These are phyloP conservation scores for Casuarina equisetifolia DNA, from an alignment of 306 rosid genomes.

Conservation along the genomic window DNA sequence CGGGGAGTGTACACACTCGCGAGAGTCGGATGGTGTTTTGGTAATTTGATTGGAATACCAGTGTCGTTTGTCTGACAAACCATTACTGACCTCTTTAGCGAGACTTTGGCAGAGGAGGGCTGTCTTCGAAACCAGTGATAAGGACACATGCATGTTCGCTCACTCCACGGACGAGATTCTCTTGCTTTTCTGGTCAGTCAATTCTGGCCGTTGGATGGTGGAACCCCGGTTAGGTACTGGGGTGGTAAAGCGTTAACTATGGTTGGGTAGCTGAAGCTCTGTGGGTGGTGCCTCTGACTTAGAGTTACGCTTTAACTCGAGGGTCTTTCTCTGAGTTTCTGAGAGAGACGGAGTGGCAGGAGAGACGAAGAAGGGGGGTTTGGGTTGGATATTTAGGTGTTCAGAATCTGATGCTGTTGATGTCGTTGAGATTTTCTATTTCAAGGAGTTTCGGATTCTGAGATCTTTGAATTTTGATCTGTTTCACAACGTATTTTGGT, in stretches of 20 bases:
- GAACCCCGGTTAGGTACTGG: constrained; percentile 23
- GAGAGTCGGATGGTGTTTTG: constrained; percentile 18
- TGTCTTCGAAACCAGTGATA: constrained; percentile 64
- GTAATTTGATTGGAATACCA: constrained; percentile 11
- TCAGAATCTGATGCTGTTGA: constrained; percentile 13
- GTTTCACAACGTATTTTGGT: background rate
- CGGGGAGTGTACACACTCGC: constrained; percentile 16
- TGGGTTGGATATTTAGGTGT: constrained; percentile 18
- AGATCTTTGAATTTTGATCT: constrained; percentile 41
- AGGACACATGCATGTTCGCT: constrained; percentile 84
- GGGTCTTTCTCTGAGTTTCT: background rate
- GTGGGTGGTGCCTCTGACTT: constrained; percentile 8
- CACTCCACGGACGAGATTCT: constrained; percentile 59
- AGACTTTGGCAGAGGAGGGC: constrained; percentile 30
- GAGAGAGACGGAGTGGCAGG: constrained; percentile 7
- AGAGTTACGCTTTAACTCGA: constrained; percentile 39
- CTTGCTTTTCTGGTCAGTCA: constrained; percentile 27
- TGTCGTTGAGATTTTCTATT: constrained; percentile 16
- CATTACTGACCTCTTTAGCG: constrained; percentile 33
- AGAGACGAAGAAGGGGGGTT: background rate
- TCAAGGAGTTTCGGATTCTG: constrained; percentile 39
- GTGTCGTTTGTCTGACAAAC: constrained; percentile 30
- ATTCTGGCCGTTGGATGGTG: constrained; percentile 34
- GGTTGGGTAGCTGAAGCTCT: constrained; percentile 34
- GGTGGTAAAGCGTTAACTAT: constrained; percentile 32